Percentiles rank a stretch among this genome's conserved stretches.
Evolutionary conservation across 768 basidiomycete genomes (phyloP).

Genomic region (Amanita thiersii): DNA sequence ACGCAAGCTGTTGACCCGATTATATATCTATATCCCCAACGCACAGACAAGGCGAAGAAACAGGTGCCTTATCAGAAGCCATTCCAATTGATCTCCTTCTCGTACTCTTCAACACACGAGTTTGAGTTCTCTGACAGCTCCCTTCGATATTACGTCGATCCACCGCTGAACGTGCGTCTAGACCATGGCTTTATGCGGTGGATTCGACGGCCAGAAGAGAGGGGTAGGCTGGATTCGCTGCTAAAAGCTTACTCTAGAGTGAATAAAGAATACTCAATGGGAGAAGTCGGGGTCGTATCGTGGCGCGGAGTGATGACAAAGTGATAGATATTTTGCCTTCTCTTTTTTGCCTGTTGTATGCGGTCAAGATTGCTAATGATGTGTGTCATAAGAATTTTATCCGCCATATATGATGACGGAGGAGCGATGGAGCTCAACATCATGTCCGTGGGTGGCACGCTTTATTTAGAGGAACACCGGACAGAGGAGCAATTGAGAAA

Average conservation of each 20-base stretch:
- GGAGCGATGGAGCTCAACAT: slow-evolving; percentile 80
- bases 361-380: slow-evolving; percentile 20
- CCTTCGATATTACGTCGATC: slow-evolving; percentile 62
- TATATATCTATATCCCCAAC: slow-evolving; percentile 14
- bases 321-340: slow-evolving; percentile 25
- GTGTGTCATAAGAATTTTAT: slow-evolving; percentile 73
- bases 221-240: slow-evolving; percentile 60
- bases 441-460: slow-evolving; percentile 61
- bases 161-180: slow-evolving; percentile 60
- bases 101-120: slow-evolving; percentile 48
- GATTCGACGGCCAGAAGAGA: slow-evolving; percentile 56
- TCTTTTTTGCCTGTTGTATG: slow-evolving; percentile 9
- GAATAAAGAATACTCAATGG: slow-evolving; percentile 25
- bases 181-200: slow-evolving; percentile 68
- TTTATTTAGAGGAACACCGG: slow-evolving; percentile 71
- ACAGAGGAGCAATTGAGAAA: slow-evolving; percentile 49
- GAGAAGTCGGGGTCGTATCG: slow-evolving; percentile 48
- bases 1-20: not conserved
- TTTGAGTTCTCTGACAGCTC: slow-evolving; percentile 64
- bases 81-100: slow-evolving; percentile 60
- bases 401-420: slow-evolving; percentile 73
- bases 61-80: slow-evolving; percentile 61
- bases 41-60: slow-evolving; percentile 11
- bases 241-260: slow-evolving; percentile 47
- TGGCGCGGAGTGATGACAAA: slow-evolving; percentile 87